Evolutionary conservation across 306 rosid species (phyloP).

Genomic region (Citrullus amarus): DNA sequence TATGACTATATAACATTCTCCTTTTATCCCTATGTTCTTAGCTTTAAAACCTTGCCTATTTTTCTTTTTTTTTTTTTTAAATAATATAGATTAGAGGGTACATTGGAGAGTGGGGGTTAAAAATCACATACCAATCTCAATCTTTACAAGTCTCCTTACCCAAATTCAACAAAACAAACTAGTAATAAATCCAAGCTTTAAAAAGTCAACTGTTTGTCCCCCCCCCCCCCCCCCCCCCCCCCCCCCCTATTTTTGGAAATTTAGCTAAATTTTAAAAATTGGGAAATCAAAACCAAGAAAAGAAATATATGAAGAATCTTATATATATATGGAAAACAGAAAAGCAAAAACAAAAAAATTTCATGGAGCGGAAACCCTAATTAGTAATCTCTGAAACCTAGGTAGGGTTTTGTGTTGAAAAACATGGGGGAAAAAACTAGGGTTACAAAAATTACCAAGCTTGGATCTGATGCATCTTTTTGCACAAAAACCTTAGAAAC

Average conservation of each 20-base stretch:
- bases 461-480: conserved; percentile 39
- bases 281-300: background rate
- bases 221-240: too few species aligned
- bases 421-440: background rate
- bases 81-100: background rate
- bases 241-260: background rate
- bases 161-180: background rate
- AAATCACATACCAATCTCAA: background rate
- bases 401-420: background rate
- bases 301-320: background rate
- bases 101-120: background rate
- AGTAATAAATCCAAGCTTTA: background rate
- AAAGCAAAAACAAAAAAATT: background rate
- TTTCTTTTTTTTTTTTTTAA: too few species aligned
- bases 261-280: background rate
- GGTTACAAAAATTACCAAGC: conserved; percentile 36
- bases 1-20: background rate
- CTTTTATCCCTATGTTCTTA: background rate
- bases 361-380: background rate
- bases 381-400: background rate
- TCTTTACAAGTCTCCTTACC: background rate
- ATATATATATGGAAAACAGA: background rate
- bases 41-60: background rate
- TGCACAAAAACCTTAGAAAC: conserved; percentile 44
- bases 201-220: background rate